phyloP scores from a whole-genome alignment of 495 filamentous ascomycete species.

The Cetradonia linearis region DNA sequence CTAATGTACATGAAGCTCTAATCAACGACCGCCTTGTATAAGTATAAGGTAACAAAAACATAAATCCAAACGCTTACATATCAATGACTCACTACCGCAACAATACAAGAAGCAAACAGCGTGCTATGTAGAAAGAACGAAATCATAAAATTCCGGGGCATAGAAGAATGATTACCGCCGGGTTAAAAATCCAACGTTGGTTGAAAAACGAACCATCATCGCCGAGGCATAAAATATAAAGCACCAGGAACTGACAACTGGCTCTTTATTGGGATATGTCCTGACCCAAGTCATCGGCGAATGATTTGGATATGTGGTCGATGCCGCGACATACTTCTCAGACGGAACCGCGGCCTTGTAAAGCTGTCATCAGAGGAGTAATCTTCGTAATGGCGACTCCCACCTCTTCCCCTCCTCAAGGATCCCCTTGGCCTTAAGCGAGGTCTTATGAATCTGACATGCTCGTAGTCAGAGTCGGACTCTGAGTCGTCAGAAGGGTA shows the following conservation, averaged over 20 bases:
- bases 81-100: no score
- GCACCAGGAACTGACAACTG: neutral
- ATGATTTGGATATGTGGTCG: neutral
- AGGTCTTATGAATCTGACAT: neutral
- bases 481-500: constrained; percentile 3
- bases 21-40: no score
- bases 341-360: neutral
- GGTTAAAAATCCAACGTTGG: no score
- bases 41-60: no score
- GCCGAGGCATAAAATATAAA: neutral
- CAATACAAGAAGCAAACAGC: no score
- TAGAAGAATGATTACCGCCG: no score
- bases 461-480: neutral
- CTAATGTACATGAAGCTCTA: no score
- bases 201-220: neutral
- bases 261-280: neutral
- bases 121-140: no score
- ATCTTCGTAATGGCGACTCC: constrained; percentile 2
- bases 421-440: neutral
- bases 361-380: constrained; percentile 18
- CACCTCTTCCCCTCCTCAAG: neutral
- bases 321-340: neutral
- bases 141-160: no score
- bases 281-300: neutral
- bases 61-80: no score